Base-by-base conservation (phyloP, 2,329 filamentous ascomycete species). In the Aspergillus fructus region DNA sequence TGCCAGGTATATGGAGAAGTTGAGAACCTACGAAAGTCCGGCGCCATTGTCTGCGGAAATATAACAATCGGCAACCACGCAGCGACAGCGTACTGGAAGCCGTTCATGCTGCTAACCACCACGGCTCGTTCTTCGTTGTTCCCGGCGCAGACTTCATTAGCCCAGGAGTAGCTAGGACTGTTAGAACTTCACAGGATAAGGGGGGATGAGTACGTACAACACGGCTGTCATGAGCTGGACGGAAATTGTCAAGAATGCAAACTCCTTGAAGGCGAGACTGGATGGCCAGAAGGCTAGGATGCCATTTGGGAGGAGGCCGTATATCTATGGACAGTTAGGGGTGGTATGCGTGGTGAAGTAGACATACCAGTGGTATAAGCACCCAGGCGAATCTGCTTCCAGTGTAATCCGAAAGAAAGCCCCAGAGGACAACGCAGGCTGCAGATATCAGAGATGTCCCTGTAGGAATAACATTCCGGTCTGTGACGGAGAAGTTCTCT, bases 61-160 rank as follows among this genome's bases (percentile, higher is more conserved):
- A 62, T 62, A 5, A 62, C 30, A 24, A 62, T 59, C 4, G 59
- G 57, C 41, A 62, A 12, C 59, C 57, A 59, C 5, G 59, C 59
- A 5, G 59, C 59, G 8, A 63, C 61, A 2, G 62, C 60, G 33
- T 64, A 62, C 41, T 62, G 60, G 45, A 64, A 60, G 2, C 59
- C 81, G 58, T 89, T 89, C 83, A 88, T 88, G 7, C 78, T 71
- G 0, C 78, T 85, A 0, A 85, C 79, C 2, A 64, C 62, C 2
- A 64, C 47, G 24, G 62, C 59, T 19, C 62, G 59, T 19, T 64
- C 49, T 47, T 64, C 62, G 33, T 61, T 67, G 70, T 75, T 71
- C 69, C 72, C 23, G 62, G 72, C 24, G 66, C 62, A 64, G 15
- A 63, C 53, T 39, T 63, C 61, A 23, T 64, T 64, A 3, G 61